A percentile compares a stretch with the other conserved stretches of the same genome.
Conservation (phyloP, 2,329 filamentous ascomycete species). For the Penicillium hesseltinei region DNA sequence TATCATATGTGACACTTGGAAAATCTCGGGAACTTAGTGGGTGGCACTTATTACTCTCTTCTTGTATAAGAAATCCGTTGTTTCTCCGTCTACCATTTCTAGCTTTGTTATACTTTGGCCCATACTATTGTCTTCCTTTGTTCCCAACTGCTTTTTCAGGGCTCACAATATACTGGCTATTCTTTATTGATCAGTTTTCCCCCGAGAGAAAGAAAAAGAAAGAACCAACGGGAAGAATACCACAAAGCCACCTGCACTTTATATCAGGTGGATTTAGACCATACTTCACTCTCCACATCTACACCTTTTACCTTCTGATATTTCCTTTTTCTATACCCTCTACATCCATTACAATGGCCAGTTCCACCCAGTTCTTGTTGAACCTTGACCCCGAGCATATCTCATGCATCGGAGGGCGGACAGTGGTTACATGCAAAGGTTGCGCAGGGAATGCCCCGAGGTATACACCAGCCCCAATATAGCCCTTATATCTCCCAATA, state of each 20-base stretch:
- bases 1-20: slow-evolving; percentile 20
- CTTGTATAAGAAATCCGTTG: slow-evolving; percentile 18
- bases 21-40: slow-evolving; percentile 10
- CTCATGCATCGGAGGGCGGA: slow-evolving; percentile 35
- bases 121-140: slow-evolving; percentile 10
- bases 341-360: slow-evolving; percentile 20
- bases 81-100: slow-evolving; percentile 7
- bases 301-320: neutral
- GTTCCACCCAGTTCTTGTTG: slow-evolving; percentile 14
- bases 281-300: neutral
- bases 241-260: neutral
- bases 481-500: neutral
- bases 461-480: slow-evolving; percentile 16
- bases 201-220: neutral
- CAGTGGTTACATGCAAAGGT: slow-evolving; percentile 34
- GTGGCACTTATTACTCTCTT: slow-evolving; percentile 12
- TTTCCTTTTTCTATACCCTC: neutral
- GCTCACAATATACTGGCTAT: slow-evolving; percentile 2
- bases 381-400: slow-evolving; percentile 33
- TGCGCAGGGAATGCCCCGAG: slow-evolving; percentile 41
- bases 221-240: neutral
- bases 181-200: neutral
- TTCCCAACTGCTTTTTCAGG: slow-evolving; percentile 5
- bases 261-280: neutral
- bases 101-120: slow-evolving; percentile 18